Percentiles rank a stretch among this genome's conserved stretches.
Evolutionary conservation across 2,329 filamentous ascomycete species (phyloP).

Genomic region (Aureobasidium sp.): DNA sequence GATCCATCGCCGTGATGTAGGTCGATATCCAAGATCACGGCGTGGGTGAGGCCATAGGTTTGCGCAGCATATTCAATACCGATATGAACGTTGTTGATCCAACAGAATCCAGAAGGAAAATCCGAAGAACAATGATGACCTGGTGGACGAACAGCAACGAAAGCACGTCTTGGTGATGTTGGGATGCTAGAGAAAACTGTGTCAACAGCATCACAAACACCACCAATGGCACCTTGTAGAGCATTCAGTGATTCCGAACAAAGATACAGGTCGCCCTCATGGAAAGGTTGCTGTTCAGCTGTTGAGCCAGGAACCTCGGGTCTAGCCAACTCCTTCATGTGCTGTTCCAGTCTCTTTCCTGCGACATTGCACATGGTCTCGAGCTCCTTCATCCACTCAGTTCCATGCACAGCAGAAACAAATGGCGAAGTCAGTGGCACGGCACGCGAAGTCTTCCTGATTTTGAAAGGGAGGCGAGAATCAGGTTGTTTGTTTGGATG

Average conservation of each 20-base stretch:
- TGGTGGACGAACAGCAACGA: slow-evolving; percentile 85
- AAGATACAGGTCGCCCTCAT: slow-evolving; percentile 86
- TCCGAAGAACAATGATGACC: slow-evolving; percentile 91
- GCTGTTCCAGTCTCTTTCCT: slow-evolving; percentile 65
- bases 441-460: slow-evolving; percentile 68
- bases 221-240: slow-evolving; percentile 83
- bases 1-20: slow-evolving; percentile 93
- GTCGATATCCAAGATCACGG: slow-evolving; percentile 88
- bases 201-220: slow-evolving; percentile 89
- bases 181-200: slow-evolving; percentile 56
- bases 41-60: slow-evolving; percentile 79
- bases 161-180: slow-evolving; percentile 49
- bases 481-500: slow-evolving; percentile 52
- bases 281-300: slow-evolving; percentile 59
- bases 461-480: slow-evolving; percentile 66
- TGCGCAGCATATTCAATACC: slow-evolving; percentile 87
- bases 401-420: slow-evolving; percentile 86
- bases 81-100: slow-evolving; percentile 97
- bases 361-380: slow-evolving; percentile 76
- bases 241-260: slow-evolving; percentile 78
- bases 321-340: slow-evolving; percentile 68
- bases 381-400: slow-evolving; percentile 88
- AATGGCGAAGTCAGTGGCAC: slow-evolving; percentile 64
- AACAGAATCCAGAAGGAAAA: slow-evolving; percentile 92
- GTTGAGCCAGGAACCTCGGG: slow-evolving; percentile 21